Evolutionary conservation across 495 filamentous ascomycete genomes (phyloP), one percentile per base, ranked within the genome.

Genomic region (Aspergillus homomorphus): DNA sequence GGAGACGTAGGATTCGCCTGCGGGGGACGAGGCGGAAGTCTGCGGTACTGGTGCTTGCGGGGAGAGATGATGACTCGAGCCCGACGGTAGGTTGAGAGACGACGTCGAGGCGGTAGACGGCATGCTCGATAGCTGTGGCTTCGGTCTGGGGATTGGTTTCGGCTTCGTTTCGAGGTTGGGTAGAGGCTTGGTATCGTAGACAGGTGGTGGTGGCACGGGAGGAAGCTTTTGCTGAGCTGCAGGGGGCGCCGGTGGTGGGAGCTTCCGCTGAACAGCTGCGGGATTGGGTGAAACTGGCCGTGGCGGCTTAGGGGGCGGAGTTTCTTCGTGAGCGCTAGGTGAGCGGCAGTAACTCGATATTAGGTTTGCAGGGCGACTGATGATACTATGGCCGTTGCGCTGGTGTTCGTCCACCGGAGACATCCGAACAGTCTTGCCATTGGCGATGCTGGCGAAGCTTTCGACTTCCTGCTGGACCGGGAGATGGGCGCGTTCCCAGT

Each of bases 371-470:
- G 61, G 45, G 24, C 54, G 54, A 15, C 51, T 65, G 23, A 59
- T 60, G 19, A 66, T 57, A 18, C 69, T 68, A 64, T 48, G 67
- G 66, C 30, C 69, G 58, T 66, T 69, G 41, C 70, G 67, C 9
- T 67, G 69, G 10, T 77, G 71, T 53, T 72, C 75, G 38, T 74
- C 59, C 52, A 58, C 77, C 80, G 88, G 84, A 2, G 86, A 77
- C 60, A 80, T 73, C 38, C 84, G 85, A n/a, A 89, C 77, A 4
- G 85, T 83, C 71, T 92, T 96, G 26, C 92, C 91, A 22, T 81
- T 80, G 24, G 84, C 80, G 45, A 98, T 80, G 59, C 80, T 82
- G 54, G 70, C 74, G 58, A 96, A 80, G n/a, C 75, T 80, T 74
- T 98, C 93, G 42, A 91, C 67, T 46, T 96, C 80, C 51, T 81